phyloP scores from a whole-genome alignment of 352 stramenopile species.

The Phytophthora multivora region DNA sequence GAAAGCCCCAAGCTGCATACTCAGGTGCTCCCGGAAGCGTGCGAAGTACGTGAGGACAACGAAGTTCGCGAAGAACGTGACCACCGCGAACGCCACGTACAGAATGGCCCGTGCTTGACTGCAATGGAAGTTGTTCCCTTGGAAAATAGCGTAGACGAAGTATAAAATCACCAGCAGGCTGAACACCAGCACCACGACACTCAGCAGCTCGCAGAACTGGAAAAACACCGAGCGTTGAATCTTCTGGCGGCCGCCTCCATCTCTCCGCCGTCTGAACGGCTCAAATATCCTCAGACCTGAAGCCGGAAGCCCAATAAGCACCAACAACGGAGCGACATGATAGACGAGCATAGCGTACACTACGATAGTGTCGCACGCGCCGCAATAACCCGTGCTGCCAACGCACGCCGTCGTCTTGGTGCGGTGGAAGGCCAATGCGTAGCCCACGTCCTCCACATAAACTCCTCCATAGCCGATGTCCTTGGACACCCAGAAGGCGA shows the following conservation, averaged over 20 bases:
- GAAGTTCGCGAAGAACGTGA: constrained; percentile 64
- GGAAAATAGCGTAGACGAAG: constrained; percentile 63
- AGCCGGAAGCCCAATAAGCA: constrained; percentile 72
- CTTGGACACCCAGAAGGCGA: constrained; percentile 46
- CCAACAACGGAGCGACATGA: constrained; percentile 56
- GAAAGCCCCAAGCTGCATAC: constrained; percentile 86
- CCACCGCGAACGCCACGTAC: constrained; percentile 52
- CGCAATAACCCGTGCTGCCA: constrained; percentile 40
- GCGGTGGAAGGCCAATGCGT: constrained; percentile 53
- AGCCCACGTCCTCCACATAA: constrained; percentile 44
- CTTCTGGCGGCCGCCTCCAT: constrained; percentile 49
- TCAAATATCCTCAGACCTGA: constrained; percentile 69
- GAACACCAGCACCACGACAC: constrained; percentile 54
- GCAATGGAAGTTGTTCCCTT: constrained; percentile 75
- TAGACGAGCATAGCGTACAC: constrained; percentile 75
- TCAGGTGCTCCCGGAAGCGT: constrained; percentile 85
- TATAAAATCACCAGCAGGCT: constrained; percentile 67
- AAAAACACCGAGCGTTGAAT: constrained; percentile 78
- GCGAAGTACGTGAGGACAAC: constrained; percentile 80
- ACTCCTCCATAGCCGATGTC: constrained; percentile 51
- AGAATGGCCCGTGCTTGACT: constrained; percentile 37
- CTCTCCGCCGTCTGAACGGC: constrained; percentile 58
- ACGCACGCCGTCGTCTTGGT: constrained; percentile 33
- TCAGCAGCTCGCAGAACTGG: constrained; percentile 74
- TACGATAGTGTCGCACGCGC: constrained; percentile 64